These are phyloP conservation scores for Spathaspora hagerdaliae DNA, from an alignment of 805 yeast species.

Conservation along the genomic window DNA sequence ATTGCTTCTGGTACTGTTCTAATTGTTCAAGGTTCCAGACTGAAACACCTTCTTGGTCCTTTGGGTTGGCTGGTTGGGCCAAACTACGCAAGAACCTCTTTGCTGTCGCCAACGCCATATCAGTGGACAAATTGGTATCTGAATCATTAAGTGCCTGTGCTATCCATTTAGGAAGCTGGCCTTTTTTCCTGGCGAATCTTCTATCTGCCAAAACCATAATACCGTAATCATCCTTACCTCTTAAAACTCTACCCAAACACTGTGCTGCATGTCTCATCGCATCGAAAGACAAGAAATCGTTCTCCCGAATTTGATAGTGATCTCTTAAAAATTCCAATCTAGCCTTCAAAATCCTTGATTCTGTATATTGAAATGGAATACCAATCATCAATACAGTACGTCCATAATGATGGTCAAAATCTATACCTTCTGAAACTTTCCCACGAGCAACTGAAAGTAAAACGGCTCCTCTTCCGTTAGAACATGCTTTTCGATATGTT, in stretches of 20 bases:
- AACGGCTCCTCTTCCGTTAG: constrained; percentile 97
- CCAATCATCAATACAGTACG: constrained; percentile 98
- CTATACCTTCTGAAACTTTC: constrained; percentile 97
- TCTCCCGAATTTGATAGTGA: constrained; percentile 87
- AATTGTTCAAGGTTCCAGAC: constrained; percentile 84
- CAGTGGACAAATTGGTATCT: constrained; percentile 88
- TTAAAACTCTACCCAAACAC: constrained; percentile 91
- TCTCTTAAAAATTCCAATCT: constrained; percentile 90
- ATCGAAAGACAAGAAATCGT: constrained; percentile 93
- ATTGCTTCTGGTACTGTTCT: constrained; percentile 52
- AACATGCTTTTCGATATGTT: constrained; percentile 93
- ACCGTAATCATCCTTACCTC: constrained; percentile 99
- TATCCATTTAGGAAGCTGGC: constrained; percentile 95
- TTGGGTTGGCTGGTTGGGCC: constrained; percentile 90
- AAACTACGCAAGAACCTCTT: constrained; percentile 86
- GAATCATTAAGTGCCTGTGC: constrained; percentile 90
- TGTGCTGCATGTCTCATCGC: constrained; percentile 99
- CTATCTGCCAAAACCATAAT: constrained; percentile 97
- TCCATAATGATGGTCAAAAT: constrained; percentile 98
- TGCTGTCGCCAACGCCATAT: constrained; percentile 95
- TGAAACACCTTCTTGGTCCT: constrained; percentile 90
- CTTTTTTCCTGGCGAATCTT: constrained; percentile 80
- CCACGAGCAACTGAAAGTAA: constrained; percentile 97
- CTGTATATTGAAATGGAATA: constrained; percentile 98
- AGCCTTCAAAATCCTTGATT: constrained; percentile 92